phyloP scores from a whole-genome alignment of 192 early-diverging fungal species.

The Gigaspora rosea region DNA sequence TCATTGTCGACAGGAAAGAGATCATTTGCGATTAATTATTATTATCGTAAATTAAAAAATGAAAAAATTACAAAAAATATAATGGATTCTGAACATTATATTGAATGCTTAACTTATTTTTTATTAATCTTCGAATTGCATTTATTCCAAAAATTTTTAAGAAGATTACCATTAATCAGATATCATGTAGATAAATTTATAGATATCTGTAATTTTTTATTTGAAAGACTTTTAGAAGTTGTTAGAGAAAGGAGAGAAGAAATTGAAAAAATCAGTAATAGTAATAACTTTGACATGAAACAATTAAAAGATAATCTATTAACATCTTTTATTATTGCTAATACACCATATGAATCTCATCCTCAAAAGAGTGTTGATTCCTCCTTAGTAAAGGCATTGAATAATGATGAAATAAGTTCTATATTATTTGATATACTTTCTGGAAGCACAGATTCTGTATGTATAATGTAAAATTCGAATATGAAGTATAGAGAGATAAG shows the following conservation, averaged over 20 bases:
- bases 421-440: not conserved
- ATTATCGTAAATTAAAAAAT: slow-evolving; percentile 25
- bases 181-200: not conserved
- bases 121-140: not conserved
- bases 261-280: slow-evolving; percentile 4
- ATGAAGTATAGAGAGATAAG: not conserved
- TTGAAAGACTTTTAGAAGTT: not conserved
- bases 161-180: slow-evolving; percentile 8
- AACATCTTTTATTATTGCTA: slow-evolving; percentile 22
- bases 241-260: slow-evolving; percentile 22
- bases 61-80: slow-evolving; percentile 1
- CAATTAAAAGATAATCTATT: not conserved
- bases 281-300: not conserved
- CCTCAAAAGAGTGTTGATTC: not conserved
- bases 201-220: not conserved
- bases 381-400: not conserved
- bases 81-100: slow-evolving; percentile 11
- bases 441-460: not conserved
- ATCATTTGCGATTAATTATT: not conserved
- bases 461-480: not conserved
- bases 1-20: slow-evolving; percentile 9
- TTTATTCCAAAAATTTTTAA: slow-evolving; percentile 17
- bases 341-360: slow-evolving; percentile 14
- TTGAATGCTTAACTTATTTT: slow-evolving; percentile 8
- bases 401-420: slow-evolving; percentile 3